Evolutionary conservation across 2,329 filamentous ascomycete species (phyloP), one percentile per base, ranked within the genome.

Genomic region (Venturia oleaginea): DNA sequence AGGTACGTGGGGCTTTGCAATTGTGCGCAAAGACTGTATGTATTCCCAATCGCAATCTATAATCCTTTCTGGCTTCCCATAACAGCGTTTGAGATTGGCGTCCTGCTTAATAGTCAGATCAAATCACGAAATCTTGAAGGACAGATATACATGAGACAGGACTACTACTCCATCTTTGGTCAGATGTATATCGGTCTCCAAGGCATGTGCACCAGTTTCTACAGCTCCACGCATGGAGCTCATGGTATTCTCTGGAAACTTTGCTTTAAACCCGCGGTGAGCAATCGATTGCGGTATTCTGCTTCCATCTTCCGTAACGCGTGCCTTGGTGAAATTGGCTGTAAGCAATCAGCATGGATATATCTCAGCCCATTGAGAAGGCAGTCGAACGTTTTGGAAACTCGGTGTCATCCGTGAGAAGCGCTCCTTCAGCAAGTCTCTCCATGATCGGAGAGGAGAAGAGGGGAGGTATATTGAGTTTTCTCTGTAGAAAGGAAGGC

Each of bases 101-200:
- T 97, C 92, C 85, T 92, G 66, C 17, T 15, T 61, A n/a, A 43
- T 24, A 10, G 37, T 57, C 17, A 46, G 51, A 10, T 19, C 15
- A 24, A 7, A 46, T 42, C 11, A 42, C 15, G 7, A 19, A n/a
- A 37, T 34, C 19, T 51, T 51, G 30, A 15, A 22, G 34, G 8
- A 37, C 42, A 24, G 24, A 71, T 81, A 73, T 76, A 90, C 89
- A 79, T 95, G 92, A 57, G 88, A 91, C 48, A 97, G 77, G 11
- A 97, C 90, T 0, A 96, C 89, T 0, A 96, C 86, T 7, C 88
- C 87, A 71, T 97, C 93, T 67, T 83, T 85, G 17, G 90, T 87
- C 40, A 97, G 76, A 73, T 95, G 92, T 10, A 97, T 76, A 71
- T 97, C 93, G 22, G 91, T 95, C 78, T 97, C 93, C 34, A 97